Evolutionary conservation across 2,329 filamentous ascomycete genomes (phyloP), one percentile per base, ranked within the genome.

Genomic region (Epicoccum nigrum): DNA sequence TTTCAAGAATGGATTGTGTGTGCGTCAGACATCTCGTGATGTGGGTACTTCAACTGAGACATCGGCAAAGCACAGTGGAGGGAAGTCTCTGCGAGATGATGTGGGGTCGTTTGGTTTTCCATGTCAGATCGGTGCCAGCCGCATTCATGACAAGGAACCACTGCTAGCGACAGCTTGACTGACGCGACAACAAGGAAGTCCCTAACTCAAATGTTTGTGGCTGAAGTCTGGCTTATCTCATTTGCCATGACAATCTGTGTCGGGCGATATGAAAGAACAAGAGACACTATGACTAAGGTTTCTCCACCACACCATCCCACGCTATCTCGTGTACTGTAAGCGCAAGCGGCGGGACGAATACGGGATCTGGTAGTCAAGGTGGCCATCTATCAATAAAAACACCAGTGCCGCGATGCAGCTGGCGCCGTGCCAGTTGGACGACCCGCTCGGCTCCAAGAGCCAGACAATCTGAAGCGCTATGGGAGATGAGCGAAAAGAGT

Each of bases 161-260:
- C 33, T 32, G 11, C 13, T 28, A 40, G 21, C 38, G 13, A 17
- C 27, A 13, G 19, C 20, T 30, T 9, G 23, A 43, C 38, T 37
- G 39, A 19, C 9, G 16, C 25, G 27, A 13, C n/a, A 13, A 25
- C 39, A 47, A 30, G 43, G 43, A 39, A 46, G 16, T 34, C 23
- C 43, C 38, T 27, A 20, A 7, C 17, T 31, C 21, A 16, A 9
- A 16, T 44, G 32, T 25, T 37, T 20, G 35, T 37, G 38, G 32
- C 40, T 38, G 37, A 55, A 38, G 37, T 46, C 41, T 57, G 33
- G 51, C 53, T 52, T 44, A 50, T 43, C 42, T 58, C 35, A 41
- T 47, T 51, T 51, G 45, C 43, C 32, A 30, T 43, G n/a, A 31
- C 25, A 32, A 38, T 38, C 46, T 48, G 38, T 44, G 51, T 54